phyloP scores from a whole-genome alignment of 495 filamentous ascomycete genomes.

The Hypoxylon lenormandii region DNA sequence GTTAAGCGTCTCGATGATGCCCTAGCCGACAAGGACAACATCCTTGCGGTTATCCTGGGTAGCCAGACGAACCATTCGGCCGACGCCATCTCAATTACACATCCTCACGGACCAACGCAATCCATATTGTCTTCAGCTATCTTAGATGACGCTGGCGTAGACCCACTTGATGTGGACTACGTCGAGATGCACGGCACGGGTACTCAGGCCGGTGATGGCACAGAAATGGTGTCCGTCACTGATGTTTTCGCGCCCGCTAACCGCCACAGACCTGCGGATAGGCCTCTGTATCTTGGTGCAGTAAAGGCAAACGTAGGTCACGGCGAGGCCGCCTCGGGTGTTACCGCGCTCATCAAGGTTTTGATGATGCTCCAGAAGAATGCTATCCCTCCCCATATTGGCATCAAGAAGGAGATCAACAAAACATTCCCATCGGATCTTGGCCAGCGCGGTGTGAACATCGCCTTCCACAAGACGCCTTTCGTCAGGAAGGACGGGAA shows the following conservation, averaged over 20 bases:
- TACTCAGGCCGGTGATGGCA: slow-evolving; percentile 82
- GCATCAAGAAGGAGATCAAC: slow-evolving; percentile 87
- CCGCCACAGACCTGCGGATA: slow-evolving; percentile 71
- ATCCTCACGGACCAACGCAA: slow-evolving; percentile 80
- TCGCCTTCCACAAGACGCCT: slow-evolving; percentile 67
- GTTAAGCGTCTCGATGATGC: slow-evolving; percentile 83
- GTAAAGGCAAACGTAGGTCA: slow-evolving; percentile 92
- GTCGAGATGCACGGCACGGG: slow-evolving; percentile 93
- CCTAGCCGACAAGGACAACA: slow-evolving; percentile 76
- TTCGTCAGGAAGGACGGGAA: slow-evolving; percentile 72
- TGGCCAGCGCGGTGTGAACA: slow-evolving; percentile 78
- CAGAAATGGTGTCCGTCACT: slow-evolving; percentile 81
- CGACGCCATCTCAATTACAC: slow-evolving; percentile 82
- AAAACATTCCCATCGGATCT: slow-evolving; percentile 82
- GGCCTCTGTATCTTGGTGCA: slow-evolving; percentile 82
- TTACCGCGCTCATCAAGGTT: slow-evolving; percentile 84
- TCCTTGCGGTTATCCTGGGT: slow-evolving; percentile 74
- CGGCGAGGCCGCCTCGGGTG: slow-evolving; percentile 87
- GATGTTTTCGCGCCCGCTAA: slow-evolving; percentile 82
- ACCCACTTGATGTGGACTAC: slow-evolving; percentile 80
- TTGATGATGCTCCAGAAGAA: slow-evolving; percentile 88
- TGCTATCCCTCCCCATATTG: slow-evolving; percentile 84
- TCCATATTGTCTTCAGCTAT: slow-evolving; percentile 75
- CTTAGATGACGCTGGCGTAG: slow-evolving; percentile 74
- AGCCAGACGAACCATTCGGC: slow-evolving; percentile 81